Percentiles rank a stretch among this genome's conserved stretches.
Conservation (phyloP, 306 rosid genomes). For the Trifolium repens region DNA sequence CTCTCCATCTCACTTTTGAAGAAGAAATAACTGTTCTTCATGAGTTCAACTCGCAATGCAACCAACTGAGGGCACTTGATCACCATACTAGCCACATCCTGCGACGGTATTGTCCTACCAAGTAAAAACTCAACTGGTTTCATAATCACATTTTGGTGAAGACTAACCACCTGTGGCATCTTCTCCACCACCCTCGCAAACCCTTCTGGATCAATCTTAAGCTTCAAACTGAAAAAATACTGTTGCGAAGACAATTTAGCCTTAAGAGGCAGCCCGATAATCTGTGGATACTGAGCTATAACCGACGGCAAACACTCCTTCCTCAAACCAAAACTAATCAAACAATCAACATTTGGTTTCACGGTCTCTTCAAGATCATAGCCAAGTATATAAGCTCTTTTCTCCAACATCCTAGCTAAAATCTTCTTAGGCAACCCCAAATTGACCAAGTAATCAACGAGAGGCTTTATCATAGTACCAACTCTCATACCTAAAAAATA, state of each 20-base stretch:
- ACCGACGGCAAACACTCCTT: constrained; percentile 67
- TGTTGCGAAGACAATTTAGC: constrained; percentile 87
- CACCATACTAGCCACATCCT: constrained; percentile 79
- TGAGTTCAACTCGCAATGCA: constrained; percentile 69
- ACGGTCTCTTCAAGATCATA: constrained; percentile 82
- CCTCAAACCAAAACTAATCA: constrained; percentile 76
- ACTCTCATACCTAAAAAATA: constrained; percentile 91
- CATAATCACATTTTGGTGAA: constrained; percentile 78
- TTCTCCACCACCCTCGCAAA: constrained; percentile 80
- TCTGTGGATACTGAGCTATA: constrained; percentile 83
- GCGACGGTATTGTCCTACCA: constrained; percentile 57
- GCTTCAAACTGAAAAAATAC: constrained; percentile 84
- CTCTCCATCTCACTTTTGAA: constrained; percentile 91
- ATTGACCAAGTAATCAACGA: constrained; percentile 70
- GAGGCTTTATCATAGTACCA: constrained; percentile 83
- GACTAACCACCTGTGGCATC: constrained; percentile 94
- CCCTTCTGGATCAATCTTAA: constrained; percentile 85
- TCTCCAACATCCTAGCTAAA: constrained; percentile 86
- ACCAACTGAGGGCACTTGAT: constrained; percentile 79
- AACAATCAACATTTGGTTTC: constrained; percentile 82
- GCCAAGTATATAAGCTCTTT: constrained; percentile 80
- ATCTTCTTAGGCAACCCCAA: constrained; percentile 82
- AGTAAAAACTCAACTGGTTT: constrained; percentile 81
- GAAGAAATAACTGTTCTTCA: constrained; percentile 86
- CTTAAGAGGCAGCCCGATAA: constrained; percentile 83